Percentiles rank a stretch among this genome's conserved stretches.
phyloP scores from a whole-genome alignment of 192 early-diverging fungal genomes.

The Rhizoclosmatium sp. region DNA sequence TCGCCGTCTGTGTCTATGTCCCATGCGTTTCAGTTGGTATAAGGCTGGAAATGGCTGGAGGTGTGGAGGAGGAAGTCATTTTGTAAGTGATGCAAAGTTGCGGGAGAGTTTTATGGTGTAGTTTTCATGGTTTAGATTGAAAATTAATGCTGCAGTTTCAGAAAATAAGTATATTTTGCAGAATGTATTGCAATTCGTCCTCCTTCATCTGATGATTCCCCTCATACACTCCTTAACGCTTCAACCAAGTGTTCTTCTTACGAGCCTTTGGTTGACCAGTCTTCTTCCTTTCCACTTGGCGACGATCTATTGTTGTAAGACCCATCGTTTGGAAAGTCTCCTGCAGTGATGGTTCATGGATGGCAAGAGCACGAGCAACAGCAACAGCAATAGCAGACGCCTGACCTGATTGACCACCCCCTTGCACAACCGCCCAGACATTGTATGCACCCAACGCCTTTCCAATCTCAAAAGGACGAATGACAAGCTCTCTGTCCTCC shows the following conservation, averaged over 20 bases:
- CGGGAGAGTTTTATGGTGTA: slow-evolving; percentile 14
- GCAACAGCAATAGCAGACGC: slow-evolving; percentile 86
- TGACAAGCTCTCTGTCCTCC: slow-evolving; percentile 71
- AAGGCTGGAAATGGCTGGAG: slow-evolving; percentile 38
- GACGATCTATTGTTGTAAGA: slow-evolving; percentile 48
- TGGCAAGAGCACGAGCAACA: slow-evolving; percentile 73
- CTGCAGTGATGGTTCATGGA: slow-evolving; percentile 70
- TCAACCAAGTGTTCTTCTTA: slow-evolving; percentile 84
- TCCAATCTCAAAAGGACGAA: slow-evolving; percentile 77
- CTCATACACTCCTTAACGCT: neutral
- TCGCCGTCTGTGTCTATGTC: slow-evolving; percentile 38
- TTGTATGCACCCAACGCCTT: slow-evolving; percentile 80
- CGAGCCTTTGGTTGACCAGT: slow-evolving; percentile 93
- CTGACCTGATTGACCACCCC: slow-evolving; percentile 87
- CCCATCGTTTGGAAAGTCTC: slow-evolving; percentile 56
- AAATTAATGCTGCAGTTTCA: no score
- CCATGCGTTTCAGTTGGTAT: slow-evolving; percentile 34
- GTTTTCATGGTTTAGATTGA: no score
- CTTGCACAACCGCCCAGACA: slow-evolving; percentile 81
- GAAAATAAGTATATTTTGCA: no score
- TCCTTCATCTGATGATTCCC: no score
- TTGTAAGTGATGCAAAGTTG: slow-evolving; percentile 38
- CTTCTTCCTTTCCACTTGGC: slow-evolving; percentile 94
- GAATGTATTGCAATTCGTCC: no score
- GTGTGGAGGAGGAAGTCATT: slow-evolving; percentile 40